Base-by-base conservation (phyloP, 306 rosid genomes). In the Gastrolobium villosum region DNA sequence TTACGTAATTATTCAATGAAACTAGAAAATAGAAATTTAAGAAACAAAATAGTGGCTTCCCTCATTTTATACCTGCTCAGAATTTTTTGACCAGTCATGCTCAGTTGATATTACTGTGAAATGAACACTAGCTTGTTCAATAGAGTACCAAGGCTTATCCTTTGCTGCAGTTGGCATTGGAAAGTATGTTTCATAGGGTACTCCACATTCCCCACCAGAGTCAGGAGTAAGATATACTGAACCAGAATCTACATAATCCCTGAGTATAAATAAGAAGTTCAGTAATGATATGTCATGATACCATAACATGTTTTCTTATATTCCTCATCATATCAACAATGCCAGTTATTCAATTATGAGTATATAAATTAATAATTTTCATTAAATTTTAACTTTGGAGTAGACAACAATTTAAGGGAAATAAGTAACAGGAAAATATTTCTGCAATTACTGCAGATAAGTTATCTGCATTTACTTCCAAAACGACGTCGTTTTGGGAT, bases 141-240 rank as follows among this genome's bases (percentile, higher is more conserved):
- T 87, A 20, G 96, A 89, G 78, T 89, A 89, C 93, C 93, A 91
- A 68, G 96, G 96, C 50, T 87, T 79, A 72, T 91, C 96, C 84
- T 84, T 86, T 48, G 52, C 90, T 49, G 36, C 6, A 20, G 69
- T 84, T 70, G 96, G 96, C 96, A 91, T 91, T 10, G 83, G 88
- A 83, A 89, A 89, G 64, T 91, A 91, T 35, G 90, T 83, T 80
- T 91, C 96, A 14, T 91, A 91, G 13, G 96, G 85, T 34, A 91
- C 89, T 52, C 96, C 93, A 83, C 88, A 83, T 84, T 91, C 93
- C 30, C 96, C 96, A 5, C 96, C 96, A 37, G 96, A 91, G 62
- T 91, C 96, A 4, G 92, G 84, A 0, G 85, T 50, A 10, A 35
- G 0, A 77, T 91, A 89, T 30, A 82, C 74, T n/a, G 90, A 87